Conservation (phyloP, 176 grass and related monocot genomes). For the Aegilops bicornis region DNA sequence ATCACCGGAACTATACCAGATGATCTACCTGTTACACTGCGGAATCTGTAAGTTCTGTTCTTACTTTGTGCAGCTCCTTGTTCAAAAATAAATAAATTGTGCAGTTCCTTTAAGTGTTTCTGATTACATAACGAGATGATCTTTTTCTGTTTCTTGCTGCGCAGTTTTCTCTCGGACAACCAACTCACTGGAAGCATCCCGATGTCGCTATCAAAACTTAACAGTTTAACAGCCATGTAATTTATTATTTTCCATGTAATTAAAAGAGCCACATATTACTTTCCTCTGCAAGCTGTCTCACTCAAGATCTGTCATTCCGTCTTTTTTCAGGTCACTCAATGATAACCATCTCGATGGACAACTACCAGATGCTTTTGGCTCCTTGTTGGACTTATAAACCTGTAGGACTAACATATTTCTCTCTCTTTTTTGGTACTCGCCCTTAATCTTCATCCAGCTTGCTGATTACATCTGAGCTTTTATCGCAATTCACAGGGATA, state of each 20-base stretch:
- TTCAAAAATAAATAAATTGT: not conserved
- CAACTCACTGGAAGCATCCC: slow-evolving; percentile 97
- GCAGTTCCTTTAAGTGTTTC: not conserved
- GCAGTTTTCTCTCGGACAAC: slow-evolving; percentile 96
- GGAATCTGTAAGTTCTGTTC: slow-evolving; percentile 65
- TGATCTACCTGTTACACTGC: slow-evolving; percentile 77
- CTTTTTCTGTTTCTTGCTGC: slow-evolving; percentile 20
- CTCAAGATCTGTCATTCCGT: slow-evolving; percentile 30
- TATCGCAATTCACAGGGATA: slow-evolving; percentile 54
- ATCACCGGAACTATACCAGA: slow-evolving; percentile 78
- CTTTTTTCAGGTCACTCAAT: slow-evolving; percentile 78
- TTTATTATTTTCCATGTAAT: slow-evolving; percentile 22
- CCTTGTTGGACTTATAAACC: slow-evolving; percentile 79
- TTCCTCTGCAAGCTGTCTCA: slow-evolving; percentile 17
- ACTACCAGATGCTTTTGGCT: slow-evolving; percentile 78
- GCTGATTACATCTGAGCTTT: slow-evolving; percentile 23
- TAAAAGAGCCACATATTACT: not conserved
- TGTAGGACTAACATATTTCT: slow-evolving; percentile 47
- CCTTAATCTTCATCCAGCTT: not conserved
- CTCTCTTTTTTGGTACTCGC: not conserved
- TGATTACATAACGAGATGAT: slow-evolving; percentile 13
- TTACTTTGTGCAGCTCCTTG: slow-evolving; percentile 20
- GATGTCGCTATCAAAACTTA: slow-evolving; percentile 71
- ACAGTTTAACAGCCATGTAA: slow-evolving; percentile 81
- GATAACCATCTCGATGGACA: slow-evolving; percentile 78